phyloP scores from a whole-genome alignment of 352 stramenopile species.

The Phytophthora rubi region DNA sequence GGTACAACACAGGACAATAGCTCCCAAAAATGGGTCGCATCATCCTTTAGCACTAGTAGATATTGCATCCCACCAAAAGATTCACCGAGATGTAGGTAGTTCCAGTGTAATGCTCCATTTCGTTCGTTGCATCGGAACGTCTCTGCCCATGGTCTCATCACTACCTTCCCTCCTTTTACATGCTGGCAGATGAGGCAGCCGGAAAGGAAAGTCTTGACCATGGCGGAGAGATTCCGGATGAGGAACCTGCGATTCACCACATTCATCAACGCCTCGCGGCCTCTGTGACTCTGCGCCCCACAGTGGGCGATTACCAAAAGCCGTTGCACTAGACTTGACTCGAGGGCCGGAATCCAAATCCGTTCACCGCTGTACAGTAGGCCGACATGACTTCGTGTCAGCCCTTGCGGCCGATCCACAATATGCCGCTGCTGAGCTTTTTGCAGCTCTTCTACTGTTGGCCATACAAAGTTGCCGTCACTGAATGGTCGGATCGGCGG shows the following conservation, averaged over 20 bases:
- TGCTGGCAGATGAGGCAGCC: constrained; percentile 9
- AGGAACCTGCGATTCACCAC: constrained; percentile 1
- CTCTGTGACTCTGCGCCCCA: constrained; percentile 11
- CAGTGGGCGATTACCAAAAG: constrained; percentile 15
- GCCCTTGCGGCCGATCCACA: not conserved
- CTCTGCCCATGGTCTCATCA: constrained; percentile 8
- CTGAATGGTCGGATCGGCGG: constrained; percentile 17
- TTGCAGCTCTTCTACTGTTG: constrained; percentile 6
- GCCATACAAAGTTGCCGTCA: constrained; percentile 22
- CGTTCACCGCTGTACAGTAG: constrained; percentile 1
- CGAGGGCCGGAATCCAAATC: not conserved
- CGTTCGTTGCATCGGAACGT: constrained; percentile 13
- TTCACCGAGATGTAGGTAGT: constrained; percentile 38
- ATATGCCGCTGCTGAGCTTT: constrained; percentile 11
- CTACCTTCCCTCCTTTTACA: constrained; percentile 6
- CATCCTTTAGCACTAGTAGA: constrained; percentile 44
- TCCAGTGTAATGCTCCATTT: constrained; percentile 43
- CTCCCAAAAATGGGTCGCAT: constrained; percentile 35
- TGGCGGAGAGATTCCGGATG: constrained; percentile 1
- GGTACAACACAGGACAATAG: constrained; percentile 12
- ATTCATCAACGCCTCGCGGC: not conserved
- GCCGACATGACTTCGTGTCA: not conserved
- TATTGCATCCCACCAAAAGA: constrained; percentile 24
- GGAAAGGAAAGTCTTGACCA: constrained; percentile 13
- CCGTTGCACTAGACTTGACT: not conserved